A percentile compares a stretch with the other conserved stretches of the same genome.
Evolutionary conservation across 2,329 filamentous ascomycete species (phyloP).

Genomic region (Dryadomyces quercivorus): DNA sequence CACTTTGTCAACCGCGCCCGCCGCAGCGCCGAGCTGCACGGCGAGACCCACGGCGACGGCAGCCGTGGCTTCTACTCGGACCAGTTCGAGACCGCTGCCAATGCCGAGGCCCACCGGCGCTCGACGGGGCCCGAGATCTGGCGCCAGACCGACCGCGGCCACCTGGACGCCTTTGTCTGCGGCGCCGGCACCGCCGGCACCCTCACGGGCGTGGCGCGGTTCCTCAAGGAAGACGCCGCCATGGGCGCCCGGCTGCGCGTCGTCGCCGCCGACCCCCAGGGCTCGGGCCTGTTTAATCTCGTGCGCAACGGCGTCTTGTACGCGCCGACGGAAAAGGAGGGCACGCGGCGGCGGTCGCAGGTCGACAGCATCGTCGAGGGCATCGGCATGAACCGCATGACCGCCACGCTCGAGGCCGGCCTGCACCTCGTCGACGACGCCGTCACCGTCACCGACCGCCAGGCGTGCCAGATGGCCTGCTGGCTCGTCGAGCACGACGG

Average conservation of each 20-base stretch:
- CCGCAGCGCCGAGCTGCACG: slow-evolving; percentile 63
- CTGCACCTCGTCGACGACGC: slow-evolving; percentile 82
- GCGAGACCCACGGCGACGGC: slow-evolving; percentile 35
- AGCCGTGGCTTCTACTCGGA: slow-evolving; percentile 88
- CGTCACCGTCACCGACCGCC: slow-evolving; percentile 73
- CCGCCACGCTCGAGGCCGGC: slow-evolving; percentile 81
- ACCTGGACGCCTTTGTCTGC: slow-evolving; percentile 76
- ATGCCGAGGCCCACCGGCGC: slow-evolving; percentile 72
- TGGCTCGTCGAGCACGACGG: slow-evolving; percentile 95
- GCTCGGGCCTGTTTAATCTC: slow-evolving; percentile 85
- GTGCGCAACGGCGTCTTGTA: slow-evolving; percentile 95
- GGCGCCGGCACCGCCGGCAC: slow-evolving; percentile 94
- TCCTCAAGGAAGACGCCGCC: slow-evolving; percentile 57
- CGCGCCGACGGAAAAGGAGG: slow-evolving; percentile 75
- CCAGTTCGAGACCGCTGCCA: slow-evolving; percentile 87
- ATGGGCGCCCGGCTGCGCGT: slow-evolving; percentile 50
- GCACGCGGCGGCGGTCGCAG: slow-evolving; percentile 76
- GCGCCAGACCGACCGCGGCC: slow-evolving; percentile 46
- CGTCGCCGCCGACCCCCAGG: slow-evolving; percentile 86
- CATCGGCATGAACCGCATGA: slow-evolving; percentile 90
- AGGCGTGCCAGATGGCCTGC: slow-evolving; percentile 86
- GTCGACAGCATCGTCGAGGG: slow-evolving; percentile 95
- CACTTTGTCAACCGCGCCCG: slow-evolving; percentile 94
- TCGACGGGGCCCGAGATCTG: slow-evolving; percentile 86
- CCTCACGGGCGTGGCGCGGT: slow-evolving; percentile 73